Evolutionary conservation across 495 filamentous ascomycete species (phyloP).

Genomic region (Platismatia glauca): DNA sequence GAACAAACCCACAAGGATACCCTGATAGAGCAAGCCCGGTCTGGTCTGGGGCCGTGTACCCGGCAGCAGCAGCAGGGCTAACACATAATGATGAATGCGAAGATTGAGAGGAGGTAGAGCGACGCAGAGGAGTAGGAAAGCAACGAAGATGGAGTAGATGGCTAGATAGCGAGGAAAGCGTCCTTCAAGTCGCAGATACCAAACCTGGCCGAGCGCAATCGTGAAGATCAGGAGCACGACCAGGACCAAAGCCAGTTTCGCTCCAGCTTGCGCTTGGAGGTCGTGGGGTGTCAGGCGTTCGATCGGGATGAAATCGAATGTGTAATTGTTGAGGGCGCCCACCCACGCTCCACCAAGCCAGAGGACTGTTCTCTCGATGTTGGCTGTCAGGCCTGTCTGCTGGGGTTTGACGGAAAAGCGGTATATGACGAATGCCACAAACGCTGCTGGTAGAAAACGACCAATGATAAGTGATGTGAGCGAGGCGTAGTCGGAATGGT

Average conservation of each 20-base stretch:
- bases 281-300: slow-evolving; percentile 68
- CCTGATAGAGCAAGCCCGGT: slow-evolving; percentile 70
- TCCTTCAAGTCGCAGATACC: slow-evolving; percentile 64
- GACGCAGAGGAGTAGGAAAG: slow-evolving; percentile 53
- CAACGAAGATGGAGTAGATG: slow-evolving; percentile 57
- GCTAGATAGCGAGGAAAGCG: slow-evolving; percentile 59
- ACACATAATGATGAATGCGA: slow-evolving; percentile 90
- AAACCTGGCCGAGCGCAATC: slow-evolving; percentile 60
- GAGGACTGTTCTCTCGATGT: slow-evolving; percentile 58
- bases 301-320: slow-evolving; percentile 76
- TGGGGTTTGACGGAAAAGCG: slow-evolving; percentile 51
- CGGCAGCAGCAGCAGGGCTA: slow-evolving; percentile 73
- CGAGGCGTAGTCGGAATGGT: slow-evolving; percentile 41
- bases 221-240: slow-evolving; percentile 53
- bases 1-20: slow-evolving; percentile 81
- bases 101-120: slow-evolving; percentile 73
- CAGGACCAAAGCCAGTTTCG: slow-evolving; percentile 57
- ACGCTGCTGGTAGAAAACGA: slow-evolving; percentile 67
- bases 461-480: slow-evolving; percentile 63
- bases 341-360: slow-evolving; percentile 71
- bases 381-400: slow-evolving; percentile 49
- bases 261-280: slow-evolving; percentile 67
- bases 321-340: slow-evolving; percentile 74
- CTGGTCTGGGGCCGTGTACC: slow-evolving; percentile 79
- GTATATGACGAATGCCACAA: slow-evolving; percentile 66